phyloP scores from a whole-genome alignment of 805 yeast species.

The Candida nonsorbophila region DNA sequence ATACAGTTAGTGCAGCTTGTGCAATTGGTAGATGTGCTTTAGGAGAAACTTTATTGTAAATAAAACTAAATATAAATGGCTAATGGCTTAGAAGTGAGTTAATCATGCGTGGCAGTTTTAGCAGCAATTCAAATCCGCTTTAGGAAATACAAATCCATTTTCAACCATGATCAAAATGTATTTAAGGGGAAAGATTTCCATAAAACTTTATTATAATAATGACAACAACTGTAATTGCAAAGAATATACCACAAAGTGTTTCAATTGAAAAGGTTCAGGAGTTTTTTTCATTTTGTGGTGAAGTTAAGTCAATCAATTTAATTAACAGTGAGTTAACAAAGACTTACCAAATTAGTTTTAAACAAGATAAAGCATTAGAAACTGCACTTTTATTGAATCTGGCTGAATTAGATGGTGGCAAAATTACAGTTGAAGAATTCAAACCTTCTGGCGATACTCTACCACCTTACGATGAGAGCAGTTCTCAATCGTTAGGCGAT shows the following conservation, averaged over 20 bases:
- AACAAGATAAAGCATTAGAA: constrained; percentile 53
- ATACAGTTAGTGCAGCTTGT: constrained; percentile 86
- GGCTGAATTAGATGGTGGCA: constrained; percentile 61
- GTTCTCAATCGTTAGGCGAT: constrained; percentile 9
- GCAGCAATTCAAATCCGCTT: constrained; percentile 5
- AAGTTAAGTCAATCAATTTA: constrained; percentile 29
- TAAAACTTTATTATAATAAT: no score
- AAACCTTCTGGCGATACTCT: constrained; percentile 6
- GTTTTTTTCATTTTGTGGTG: constrained; percentile 74
- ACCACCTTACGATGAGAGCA: constrained; percentile 7
- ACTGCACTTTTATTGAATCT: constrained; percentile 70
- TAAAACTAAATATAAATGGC: not conserved
- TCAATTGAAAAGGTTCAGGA: constrained; percentile 50
- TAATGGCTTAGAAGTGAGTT: not conserved
- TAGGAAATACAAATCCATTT: no score
- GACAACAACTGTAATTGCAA: constrained; percentile 11
- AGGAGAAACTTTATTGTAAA: constrained; percentile 77
- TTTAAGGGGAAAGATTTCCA: no score
- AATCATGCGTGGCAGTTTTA: constrained; percentile 1
- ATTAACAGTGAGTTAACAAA: constrained; percentile 23
- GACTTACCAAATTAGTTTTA: constrained; percentile 49
- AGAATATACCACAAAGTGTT: constrained; percentile 49
- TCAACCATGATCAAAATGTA: no score
- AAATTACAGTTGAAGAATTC: constrained; percentile 42
- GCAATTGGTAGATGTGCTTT: constrained; percentile 90